phyloP scores from a whole-genome alignment of 305 asterid species.

The Solanum hybrid region DNA sequence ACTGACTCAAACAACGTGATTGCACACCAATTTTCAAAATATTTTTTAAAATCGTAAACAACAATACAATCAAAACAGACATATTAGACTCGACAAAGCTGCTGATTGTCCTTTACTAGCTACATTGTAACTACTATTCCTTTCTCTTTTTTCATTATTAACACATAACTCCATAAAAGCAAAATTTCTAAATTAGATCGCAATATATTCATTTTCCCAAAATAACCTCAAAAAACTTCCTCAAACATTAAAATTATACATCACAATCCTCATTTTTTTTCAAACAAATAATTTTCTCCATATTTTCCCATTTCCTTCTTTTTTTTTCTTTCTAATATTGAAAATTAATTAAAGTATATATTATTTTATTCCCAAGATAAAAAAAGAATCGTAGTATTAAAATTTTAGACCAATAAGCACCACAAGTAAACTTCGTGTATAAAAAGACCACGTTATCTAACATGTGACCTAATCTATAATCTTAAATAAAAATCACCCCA shows the following conservation, averaged over 20 bases:
- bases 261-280: background rate
- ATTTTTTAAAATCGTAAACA: background rate
- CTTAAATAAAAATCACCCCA: background rate
- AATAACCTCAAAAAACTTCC: background rate
- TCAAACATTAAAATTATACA: background rate
- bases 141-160: background rate
- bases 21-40: background rate
- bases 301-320: background rate
- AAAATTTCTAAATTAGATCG: background rate
- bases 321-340: background rate
- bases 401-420: background rate
- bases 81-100: background rate
- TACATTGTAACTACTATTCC: background rate
- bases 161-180: background rate
- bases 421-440: background rate
- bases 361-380: background rate
- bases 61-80: background rate
- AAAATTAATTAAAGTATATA: background rate
- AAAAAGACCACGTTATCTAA: conserved; percentile 2
- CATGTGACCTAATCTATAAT: background rate
- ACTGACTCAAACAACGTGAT: background rate
- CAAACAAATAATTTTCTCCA: background rate
- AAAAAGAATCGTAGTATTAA: background rate
- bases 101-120: background rate
- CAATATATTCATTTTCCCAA: background rate